These are phyloP conservation scores for Chaetomidium leptoderma DNA, from an alignment of 495 filamentous ascomycete species.

Conservation along the genomic window DNA sequence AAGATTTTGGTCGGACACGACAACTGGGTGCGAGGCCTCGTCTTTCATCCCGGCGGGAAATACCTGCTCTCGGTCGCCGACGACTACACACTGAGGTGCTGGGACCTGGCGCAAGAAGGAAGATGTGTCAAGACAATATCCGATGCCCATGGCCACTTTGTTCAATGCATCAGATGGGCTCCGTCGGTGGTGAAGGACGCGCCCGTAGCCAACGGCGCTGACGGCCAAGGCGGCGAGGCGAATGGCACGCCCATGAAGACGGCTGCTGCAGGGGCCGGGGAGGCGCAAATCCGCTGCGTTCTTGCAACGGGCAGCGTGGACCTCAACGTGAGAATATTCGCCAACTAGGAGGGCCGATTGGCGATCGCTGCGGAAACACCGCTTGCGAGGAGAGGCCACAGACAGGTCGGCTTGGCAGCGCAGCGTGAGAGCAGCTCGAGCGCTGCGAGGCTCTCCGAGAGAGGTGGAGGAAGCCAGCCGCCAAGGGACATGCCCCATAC, in stretches of 20 bases:
- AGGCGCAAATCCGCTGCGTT: constrained; percentile 55
- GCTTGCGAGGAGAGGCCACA: not conserved
- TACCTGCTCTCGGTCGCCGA: constrained; percentile 82
- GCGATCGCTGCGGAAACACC: constrained; percentile 1
- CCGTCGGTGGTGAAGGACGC: constrained; percentile 64
- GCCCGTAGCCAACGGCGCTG: constrained; percentile 45
- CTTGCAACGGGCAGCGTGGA: constrained; percentile 62
- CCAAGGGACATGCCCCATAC: not conserved
- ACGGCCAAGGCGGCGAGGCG: constrained; percentile 49
- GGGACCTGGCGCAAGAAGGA: constrained; percentile 89
- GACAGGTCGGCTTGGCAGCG: not conserved
- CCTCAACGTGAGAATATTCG: constrained; percentile 57
- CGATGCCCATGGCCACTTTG: constrained; percentile 81
- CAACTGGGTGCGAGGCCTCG: constrained; percentile 86
- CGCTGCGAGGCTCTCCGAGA: too few species aligned
- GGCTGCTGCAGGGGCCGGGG: constrained; percentile 28
- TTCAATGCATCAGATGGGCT: constrained; percentile 89
- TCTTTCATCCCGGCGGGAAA: constrained; percentile 92
- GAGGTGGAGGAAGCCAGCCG: not conserved
- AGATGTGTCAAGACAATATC: constrained; percentile 78
- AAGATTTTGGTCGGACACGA: constrained; percentile 90
- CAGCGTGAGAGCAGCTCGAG: too few species aligned
- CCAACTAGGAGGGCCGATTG: constrained; percentile 35
- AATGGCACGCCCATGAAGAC: constrained; percentile 49
- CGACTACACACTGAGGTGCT: constrained; percentile 90